Conservation (phyloP, 768 basidiomycete species). For the Leccinum broughii region DNA sequence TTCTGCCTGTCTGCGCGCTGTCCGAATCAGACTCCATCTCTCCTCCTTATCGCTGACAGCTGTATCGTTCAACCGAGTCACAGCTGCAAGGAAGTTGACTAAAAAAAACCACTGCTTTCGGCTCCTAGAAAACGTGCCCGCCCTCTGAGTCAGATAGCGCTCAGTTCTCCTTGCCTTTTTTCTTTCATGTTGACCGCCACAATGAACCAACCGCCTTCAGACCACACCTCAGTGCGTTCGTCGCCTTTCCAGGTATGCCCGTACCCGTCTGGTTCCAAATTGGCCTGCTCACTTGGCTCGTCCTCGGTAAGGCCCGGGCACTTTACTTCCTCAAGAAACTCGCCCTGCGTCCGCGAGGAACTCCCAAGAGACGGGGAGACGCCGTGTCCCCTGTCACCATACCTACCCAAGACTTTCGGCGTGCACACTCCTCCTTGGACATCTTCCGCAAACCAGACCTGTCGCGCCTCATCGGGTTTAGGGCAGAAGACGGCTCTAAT, state of each 20-base stretch:
- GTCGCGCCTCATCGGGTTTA: constrained; percentile 26
- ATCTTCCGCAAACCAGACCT: constrained; percentile 28
- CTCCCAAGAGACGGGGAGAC: constrained; percentile 30
- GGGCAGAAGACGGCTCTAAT: constrained; percentile 22
- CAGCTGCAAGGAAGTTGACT: constrained; percentile 20
- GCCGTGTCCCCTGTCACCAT: constrained; percentile 25
- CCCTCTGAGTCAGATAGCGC: constrained; percentile 20
- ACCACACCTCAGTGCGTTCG: constrained; percentile 25
- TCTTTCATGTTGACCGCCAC: constrained; percentile 20
- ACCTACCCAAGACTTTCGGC: constrained; percentile 25
- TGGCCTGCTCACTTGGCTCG: background rate
- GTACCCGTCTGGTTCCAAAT: constrained; percentile 16
- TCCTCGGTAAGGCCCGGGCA: constrained; percentile 30
- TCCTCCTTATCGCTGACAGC: background rate
- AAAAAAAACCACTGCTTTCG: constrained; percentile 25
- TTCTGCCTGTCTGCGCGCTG: background rate
- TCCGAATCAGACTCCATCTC: background rate
- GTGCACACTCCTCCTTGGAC: constrained; percentile 38
- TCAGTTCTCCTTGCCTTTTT: constrained; percentile 4
- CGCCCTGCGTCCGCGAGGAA: constrained; percentile 34
- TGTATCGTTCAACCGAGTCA: constrained; percentile 4
- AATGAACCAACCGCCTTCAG: constrained; percentile 30
- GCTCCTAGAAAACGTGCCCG: constrained; percentile 30
- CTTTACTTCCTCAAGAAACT: constrained; percentile 42
- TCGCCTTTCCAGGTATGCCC: constrained; percentile 31